A percentile compares a stretch with the other conserved stretches of the same genome.
phyloP scores from a whole-genome alignment of 371 early-diverging fungal species.

The Coemansia sp. region DNA sequence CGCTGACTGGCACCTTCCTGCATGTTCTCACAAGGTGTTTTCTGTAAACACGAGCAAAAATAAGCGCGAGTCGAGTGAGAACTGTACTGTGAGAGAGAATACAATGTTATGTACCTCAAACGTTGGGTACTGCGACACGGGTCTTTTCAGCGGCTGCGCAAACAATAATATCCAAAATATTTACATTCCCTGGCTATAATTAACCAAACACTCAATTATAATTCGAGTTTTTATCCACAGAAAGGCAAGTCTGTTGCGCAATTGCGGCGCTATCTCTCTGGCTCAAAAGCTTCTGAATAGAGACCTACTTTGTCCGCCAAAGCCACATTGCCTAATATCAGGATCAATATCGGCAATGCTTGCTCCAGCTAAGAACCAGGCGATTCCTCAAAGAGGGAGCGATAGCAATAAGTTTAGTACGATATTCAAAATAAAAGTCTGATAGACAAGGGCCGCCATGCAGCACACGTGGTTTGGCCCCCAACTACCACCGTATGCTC shows the following conservation, averaged over 20 bases:
- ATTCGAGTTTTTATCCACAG: neutral
- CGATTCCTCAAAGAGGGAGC: neutral
- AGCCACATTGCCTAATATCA: neutral
- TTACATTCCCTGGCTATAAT: neutral
- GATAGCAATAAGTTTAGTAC: neutral
- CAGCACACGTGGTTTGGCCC: neutral
- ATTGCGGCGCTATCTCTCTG: neutral
- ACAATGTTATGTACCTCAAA: constrained; percentile 1
- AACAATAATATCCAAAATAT: neutral
- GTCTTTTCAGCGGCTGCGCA: neutral
- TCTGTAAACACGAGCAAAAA: neutral
- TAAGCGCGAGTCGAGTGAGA: constrained; percentile 1
- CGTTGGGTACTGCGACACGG: constrained; percentile 1
- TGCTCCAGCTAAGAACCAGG: neutral
- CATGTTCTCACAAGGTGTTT: neutral
- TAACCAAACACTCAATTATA: neutral
- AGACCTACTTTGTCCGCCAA: neutral
- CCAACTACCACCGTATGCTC: neutral
- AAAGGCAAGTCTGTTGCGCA: neutral
- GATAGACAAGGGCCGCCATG: neutral
- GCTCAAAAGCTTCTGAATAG: neutral
- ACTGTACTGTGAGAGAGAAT: neutral
- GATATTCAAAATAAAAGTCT: neutral
- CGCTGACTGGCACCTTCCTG: neutral
- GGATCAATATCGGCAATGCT: neutral